These are phyloP conservation scores for Niveomyces coronatus DNA, from an alignment of 2,329 filamentous ascomycete species.

Conservation along the genomic window DNA sequence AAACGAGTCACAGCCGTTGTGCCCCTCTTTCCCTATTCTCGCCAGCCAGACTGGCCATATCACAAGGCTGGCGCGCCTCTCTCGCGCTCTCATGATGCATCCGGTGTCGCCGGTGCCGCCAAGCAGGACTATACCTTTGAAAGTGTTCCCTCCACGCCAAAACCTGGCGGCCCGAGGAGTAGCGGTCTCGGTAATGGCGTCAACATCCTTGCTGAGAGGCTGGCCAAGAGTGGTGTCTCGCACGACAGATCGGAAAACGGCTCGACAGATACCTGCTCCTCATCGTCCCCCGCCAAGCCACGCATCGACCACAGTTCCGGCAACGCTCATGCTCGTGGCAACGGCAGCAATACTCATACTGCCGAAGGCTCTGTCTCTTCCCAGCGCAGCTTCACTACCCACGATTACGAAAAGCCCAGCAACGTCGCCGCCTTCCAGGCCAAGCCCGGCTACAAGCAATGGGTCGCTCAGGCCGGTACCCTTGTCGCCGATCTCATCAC, in stretches of 20 bases:
- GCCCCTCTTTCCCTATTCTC: constrained; percentile 91
- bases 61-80: constrained; percentile 90
- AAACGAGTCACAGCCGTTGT: constrained; percentile 88
- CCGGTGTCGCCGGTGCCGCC: constrained; percentile 14
- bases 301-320: constrained; percentile 27
- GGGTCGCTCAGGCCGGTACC: constrained; percentile 95
- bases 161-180: constrained; percentile 58
- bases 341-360: no score
- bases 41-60: constrained; percentile 93
- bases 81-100: constrained; percentile 49
- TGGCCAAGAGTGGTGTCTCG: constrained; percentile 56
- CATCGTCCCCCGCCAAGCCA: constrained; percentile 19
- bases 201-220: constrained; percentile 58
- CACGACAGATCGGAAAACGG: constrained; percentile 26
- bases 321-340: constrained; percentile 23
- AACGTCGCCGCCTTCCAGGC: constrained; percentile 54
- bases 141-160: constrained; percentile 79
- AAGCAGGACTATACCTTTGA: constrained; percentile 75
- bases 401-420: constrained; percentile 52
- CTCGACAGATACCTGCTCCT: no score
- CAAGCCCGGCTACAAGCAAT: constrained; percentile 93
- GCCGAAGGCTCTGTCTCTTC: constrained; percentile 30
- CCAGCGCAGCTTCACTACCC: constrained; percentile 46
- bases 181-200: constrained; percentile 55
- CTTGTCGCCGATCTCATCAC: constrained; percentile 89